Conservation (phyloP, 202 grass and related monocot genomes). For the Brachypodium distachyon region DNA sequence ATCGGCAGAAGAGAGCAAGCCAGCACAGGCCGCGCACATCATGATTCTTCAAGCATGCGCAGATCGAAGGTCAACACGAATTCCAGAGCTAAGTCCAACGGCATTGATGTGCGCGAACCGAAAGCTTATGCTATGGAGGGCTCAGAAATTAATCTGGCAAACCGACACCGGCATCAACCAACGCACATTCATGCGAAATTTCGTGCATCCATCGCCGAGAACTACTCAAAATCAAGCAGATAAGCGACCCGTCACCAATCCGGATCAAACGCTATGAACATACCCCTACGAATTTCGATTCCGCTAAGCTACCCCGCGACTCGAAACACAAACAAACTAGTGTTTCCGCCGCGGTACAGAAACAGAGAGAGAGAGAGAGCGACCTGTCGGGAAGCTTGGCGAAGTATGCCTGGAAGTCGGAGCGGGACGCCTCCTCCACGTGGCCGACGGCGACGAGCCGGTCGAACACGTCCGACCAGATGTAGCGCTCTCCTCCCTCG, state of each 20-base stretch:
- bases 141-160: neutral
- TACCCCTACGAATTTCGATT: neutral
- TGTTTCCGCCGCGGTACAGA: neutral
- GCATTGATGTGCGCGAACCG: neutral
- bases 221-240: too few relatives aligned
- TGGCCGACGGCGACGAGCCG: constrained; percentile 49
- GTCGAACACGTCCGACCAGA: constrained; percentile 52
- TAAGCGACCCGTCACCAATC: too few relatives aligned
- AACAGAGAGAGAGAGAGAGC: neutral
- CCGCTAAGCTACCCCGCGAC: too few relatives aligned
- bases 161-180: neutral
- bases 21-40: neutral
- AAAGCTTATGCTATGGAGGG: neutral
- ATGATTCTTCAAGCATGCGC: neutral
- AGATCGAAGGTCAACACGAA: too few relatives aligned
- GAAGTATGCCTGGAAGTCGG: constrained; percentile 38
- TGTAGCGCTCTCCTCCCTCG: neutral
- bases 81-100: too few relatives aligned
- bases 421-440: constrained; percentile 27
- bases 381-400: constrained; percentile 37
- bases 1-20: neutral
- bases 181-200: neutral
- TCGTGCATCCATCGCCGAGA: neutral
- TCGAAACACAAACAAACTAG: too few relatives aligned
- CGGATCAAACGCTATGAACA: neutral